Conservation (phyloP, 306 rosid genomes). For the Mimosa bimucronata region DNA sequence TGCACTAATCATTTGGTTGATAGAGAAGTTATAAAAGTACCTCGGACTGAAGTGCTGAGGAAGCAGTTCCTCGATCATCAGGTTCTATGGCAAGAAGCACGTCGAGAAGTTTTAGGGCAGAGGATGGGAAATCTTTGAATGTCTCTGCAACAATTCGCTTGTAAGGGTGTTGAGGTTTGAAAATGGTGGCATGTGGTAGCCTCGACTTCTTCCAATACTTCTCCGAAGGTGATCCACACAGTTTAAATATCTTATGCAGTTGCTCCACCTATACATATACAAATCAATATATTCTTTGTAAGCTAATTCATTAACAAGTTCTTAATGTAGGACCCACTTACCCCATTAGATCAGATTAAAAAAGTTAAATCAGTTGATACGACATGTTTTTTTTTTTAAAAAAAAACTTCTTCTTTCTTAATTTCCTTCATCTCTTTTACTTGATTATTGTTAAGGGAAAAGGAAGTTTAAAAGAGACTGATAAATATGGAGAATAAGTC, state of each 20-base stretch:
- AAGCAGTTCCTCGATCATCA: conserved; percentile 67
- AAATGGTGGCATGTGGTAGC: conserved; percentile 77
- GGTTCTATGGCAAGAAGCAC: conserved; percentile 86
- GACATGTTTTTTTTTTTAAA: no score
- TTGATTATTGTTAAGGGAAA: no score
- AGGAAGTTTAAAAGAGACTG: no score
- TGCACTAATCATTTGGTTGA: no score
- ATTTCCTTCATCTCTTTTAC: no score
- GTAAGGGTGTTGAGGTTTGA: conserved; percentile 87
- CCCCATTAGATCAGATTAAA: no score
- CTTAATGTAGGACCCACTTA: no score
- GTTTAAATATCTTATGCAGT: conserved; percentile 92
- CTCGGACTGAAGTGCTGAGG: conserved; percentile 80
- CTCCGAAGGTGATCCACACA: conserved; percentile 93
- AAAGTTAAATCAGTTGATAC: no score
- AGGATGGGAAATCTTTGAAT: conserved; percentile 66
- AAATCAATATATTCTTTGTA: background rate
- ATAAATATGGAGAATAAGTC: no score
- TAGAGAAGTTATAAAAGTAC: conserved; percentile 35
- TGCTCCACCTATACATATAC: conserved; percentile 71
- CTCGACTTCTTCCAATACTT: conserved; percentile 84
- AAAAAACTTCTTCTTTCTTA: no score
- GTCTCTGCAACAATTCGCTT: conserved; percentile 65
- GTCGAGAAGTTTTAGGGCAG: conserved; percentile 65
- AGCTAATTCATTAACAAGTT: background rate